Conservation (phyloP, 2,329 filamentous ascomycete genomes). For the Helminthosporium solani region DNA sequence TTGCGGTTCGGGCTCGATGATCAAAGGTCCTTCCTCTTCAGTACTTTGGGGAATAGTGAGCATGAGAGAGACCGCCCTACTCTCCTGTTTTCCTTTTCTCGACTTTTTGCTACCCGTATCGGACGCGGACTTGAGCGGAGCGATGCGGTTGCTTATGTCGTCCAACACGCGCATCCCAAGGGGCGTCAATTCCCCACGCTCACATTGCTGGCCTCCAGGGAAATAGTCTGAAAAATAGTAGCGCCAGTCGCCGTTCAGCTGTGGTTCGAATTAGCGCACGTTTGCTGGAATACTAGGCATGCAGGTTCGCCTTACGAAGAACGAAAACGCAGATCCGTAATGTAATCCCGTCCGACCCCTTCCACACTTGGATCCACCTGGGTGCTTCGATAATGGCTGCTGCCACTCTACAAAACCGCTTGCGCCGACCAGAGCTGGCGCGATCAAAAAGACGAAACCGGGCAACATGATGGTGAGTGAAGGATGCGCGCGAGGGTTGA, state of each 20-base stretch:
- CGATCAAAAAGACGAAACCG: constrained; percentile 2
- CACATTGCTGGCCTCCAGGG: constrained; percentile 6
- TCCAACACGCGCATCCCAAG: constrained; percentile 5
- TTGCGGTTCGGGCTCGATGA: constrained; percentile 8
- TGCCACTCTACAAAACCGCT: constrained; percentile 9
- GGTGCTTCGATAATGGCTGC: constrained; percentile 5
- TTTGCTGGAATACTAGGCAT: neutral
- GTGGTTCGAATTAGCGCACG: neutral
- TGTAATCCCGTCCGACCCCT: constrained; percentile 4
- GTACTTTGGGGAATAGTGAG: constrained; percentile 7
- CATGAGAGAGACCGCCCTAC: constrained; percentile 8
- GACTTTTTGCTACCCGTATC: constrained; percentile 1
- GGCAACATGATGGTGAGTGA: constrained; percentile 5
- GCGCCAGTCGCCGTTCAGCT: constrained; percentile 12
- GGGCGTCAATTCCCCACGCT: constrained; percentile 6
- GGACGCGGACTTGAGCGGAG: neutral
- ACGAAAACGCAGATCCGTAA: constrained; percentile 7
- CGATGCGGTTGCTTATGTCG: constrained; percentile 8
- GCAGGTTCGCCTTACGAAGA: constrained; percentile 5
- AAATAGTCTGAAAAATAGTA: constrained; percentile 12
- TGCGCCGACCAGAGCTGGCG: constrained; percentile 2
- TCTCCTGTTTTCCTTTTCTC: constrained; percentile 1
- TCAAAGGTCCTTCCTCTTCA: constrained; percentile 8
- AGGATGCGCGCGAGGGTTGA: neutral
- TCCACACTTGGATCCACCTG: constrained; percentile 6